Percentiles rank a stretch among this genome's conserved stretches.
Conservation (phyloP, 1,284 basidiomycete species). For the Ceratobasidium papillatum region DNA sequence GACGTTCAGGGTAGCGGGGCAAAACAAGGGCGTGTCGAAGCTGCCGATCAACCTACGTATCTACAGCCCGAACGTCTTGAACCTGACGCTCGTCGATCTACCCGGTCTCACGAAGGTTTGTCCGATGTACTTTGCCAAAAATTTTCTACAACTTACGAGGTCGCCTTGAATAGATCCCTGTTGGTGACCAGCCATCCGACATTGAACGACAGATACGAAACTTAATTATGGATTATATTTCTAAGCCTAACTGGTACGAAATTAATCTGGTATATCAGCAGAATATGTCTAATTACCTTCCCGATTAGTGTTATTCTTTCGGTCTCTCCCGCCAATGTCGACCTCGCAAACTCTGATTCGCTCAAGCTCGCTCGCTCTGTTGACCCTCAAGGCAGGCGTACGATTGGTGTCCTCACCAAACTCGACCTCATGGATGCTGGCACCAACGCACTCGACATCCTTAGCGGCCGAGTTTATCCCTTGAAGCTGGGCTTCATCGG, state of each 20-base stretch:
- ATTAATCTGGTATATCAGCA: not conserved
- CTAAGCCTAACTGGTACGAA: slow-evolving; percentile 91
- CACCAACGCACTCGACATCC: slow-evolving; percentile 95
- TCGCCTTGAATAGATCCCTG: slow-evolving; percentile 46
- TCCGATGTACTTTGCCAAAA: not conserved
- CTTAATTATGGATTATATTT: slow-evolving; percentile 93
- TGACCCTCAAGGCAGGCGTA: slow-evolving; percentile 94
- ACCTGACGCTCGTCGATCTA: slow-evolving; percentile 94
- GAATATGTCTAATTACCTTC: slow-evolving; percentile 37
- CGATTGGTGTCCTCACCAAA: slow-evolving; percentile 96
- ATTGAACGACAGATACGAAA: slow-evolving; percentile 97
- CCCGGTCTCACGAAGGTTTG: slow-evolving; percentile 93
- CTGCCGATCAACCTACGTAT: slow-evolving; percentile 94
- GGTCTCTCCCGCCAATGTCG: slow-evolving; percentile 96
- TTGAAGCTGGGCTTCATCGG: slow-evolving; percentile 98
- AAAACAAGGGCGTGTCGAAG: slow-evolving; percentile 98
- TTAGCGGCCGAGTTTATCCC: slow-evolving; percentile 96
- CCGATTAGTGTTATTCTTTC: slow-evolving; percentile 86
- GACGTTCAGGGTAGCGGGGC: slow-evolving; percentile 95
- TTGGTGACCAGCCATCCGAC: slow-evolving; percentile 88
- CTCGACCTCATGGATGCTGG: slow-evolving; percentile 99
- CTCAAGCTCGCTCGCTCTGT: slow-evolving; percentile 95
- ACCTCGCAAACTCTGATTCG: slow-evolving; percentile 97
- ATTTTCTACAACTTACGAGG: slow-evolving; percentile 50
- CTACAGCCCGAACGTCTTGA: slow-evolving; percentile 94